phyloP scores from a whole-genome alignment of 805 yeast genomes.

The Suhomyces emberorum region DNA sequence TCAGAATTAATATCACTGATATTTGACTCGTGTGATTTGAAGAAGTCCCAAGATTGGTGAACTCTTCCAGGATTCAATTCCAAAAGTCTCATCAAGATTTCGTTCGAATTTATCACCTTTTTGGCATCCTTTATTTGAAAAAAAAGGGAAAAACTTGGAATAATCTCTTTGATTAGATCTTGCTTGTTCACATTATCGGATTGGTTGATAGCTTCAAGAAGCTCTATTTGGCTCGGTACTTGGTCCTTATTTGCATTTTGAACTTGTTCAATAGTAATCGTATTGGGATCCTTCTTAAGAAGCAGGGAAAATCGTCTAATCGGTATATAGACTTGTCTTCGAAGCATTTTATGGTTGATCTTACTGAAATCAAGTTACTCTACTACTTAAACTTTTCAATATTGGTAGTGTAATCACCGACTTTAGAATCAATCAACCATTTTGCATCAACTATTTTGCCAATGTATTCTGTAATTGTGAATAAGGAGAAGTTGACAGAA shows the following conservation, averaged over 20 bases:
- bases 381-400: too few relatives aligned
- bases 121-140: constrained; percentile 5
- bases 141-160: constrained; percentile 12
- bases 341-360: too few relatives aligned
- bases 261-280: constrained; percentile 5
- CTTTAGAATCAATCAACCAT: too few relatives aligned
- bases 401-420: too few relatives aligned
- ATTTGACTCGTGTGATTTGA: constrained; percentile 17
- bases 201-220: constrained; percentile 8
- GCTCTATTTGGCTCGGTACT: not conserved
- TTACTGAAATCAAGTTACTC: too few relatives aligned
- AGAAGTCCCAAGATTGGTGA: constrained; percentile 46
- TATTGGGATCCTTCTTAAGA: constrained; percentile 5
- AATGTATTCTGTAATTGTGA: too few relatives aligned
- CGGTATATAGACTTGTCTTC: not conserved
- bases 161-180: constrained; percentile 6
- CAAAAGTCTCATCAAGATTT: constrained; percentile 23
- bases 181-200: constrained; percentile 8
- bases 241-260: constrained; percentile 2
- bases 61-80: constrained; percentile 53
- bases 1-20: constrained; percentile 18
- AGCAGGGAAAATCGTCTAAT: constrained; percentile 1
- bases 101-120: constrained; percentile 1
- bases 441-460: too few relatives aligned
- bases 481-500: too few relatives aligned